Base-by-base conservation (phyloP, 2,329 filamentous ascomycete species). In the Exophiala aquamarina region DNA sequence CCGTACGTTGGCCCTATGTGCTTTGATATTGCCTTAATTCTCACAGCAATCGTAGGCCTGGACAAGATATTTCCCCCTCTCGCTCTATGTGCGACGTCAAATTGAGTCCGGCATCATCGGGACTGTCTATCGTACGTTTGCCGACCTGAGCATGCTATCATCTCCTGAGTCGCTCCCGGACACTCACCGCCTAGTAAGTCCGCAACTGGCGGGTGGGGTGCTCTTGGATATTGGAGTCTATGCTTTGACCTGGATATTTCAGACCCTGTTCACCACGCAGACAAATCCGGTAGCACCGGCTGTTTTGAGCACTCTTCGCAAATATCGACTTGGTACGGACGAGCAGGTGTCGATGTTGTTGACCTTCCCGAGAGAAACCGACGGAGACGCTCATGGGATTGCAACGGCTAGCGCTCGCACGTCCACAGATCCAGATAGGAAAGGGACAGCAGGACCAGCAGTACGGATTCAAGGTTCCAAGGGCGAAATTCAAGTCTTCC, bases 201-300 rank as follows among this genome's bases (percentile, higher is more conserved):
- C 77, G 15, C 84, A 90, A 59, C 76, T 95, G 34, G 89, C 89
- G 0, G 90, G 90, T 26, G 89, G 89, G 43, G 86, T 84, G 2
- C 72, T 94, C 45, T 77, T 95, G 41, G 89, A 95, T 66, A 69
- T 95, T 47, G 90, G 89, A 52, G 85, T 95, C 67, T 95, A 95
- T 72, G 82, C 87, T 34, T 70, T 95, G 53, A 94, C 88, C 23
- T 95, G 89, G 89, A 78, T 93, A 39, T 94, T 93, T 77, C 26
- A 46, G 54, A 58, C 40, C 31, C 49, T 46, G 50, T 53, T 26
- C 23, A 26, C 23, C 11, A 26, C 23, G 11, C 23, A 26, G 11
- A 11, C 6, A 11, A 26, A 79, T 44, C 87, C 89, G 58, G 79
- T 88, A 66, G 63, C 78, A 1, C 90, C 90, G 4, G 76, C 73